Evolutionary conservation across 805 yeast genomes (phyloP).

Genomic region (Metschnikowia proteae): DNA sequence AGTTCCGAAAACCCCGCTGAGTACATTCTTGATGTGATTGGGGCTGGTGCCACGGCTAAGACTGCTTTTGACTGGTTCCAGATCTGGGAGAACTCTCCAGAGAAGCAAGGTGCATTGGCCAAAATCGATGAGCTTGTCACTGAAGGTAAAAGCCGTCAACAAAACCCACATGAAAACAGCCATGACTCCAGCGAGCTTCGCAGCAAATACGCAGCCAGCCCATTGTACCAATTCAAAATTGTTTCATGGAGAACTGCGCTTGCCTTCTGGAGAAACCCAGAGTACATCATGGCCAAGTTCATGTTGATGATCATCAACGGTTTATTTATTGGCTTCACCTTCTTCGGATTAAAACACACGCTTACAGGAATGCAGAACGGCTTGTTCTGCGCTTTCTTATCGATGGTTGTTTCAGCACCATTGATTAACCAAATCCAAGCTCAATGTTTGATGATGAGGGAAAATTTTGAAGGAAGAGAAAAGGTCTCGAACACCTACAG

Average conservation of each 20-base stretch:
- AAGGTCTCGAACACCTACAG: conserved; percentile 68
- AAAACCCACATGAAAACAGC: conserved; percentile 1
- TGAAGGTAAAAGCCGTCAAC: conserved; percentile 5
- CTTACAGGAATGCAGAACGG: conserved; percentile 30
- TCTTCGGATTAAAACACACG: conserved; percentile 19
- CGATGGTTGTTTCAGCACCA: conserved; percentile 56
- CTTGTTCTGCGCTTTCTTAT: conserved; percentile 50
- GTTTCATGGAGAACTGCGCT: conserved; percentile 11
- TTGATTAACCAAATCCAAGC: conserved; percentile 61
- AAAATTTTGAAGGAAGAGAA: conserved; percentile 67
- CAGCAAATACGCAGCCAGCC: conserved; percentile 11
- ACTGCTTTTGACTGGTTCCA: conserved; percentile 15
- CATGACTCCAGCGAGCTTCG: conserved; percentile 7
- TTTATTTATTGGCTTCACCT: conserved; percentile 41
- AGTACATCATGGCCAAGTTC: conserved; percentile 16
- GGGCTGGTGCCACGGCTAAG: conserved; percentile 18
- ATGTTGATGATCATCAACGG: conserved; percentile 35
- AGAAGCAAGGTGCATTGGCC: conserved; percentile 7
- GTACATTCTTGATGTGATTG: conserved; percentile 18
- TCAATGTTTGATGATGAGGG: conserved; percentile 54
- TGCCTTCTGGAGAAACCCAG: conserved; percentile 18
- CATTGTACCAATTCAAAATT: conserved; percentile 7
- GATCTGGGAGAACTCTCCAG: conserved; percentile 13
- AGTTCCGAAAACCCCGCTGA: conserved; percentile 17
- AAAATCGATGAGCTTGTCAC: conserved; percentile 10